Conservation (phyloP, 2,329 filamentous ascomycete genomes). For the Aspergillus unguis region DNA sequence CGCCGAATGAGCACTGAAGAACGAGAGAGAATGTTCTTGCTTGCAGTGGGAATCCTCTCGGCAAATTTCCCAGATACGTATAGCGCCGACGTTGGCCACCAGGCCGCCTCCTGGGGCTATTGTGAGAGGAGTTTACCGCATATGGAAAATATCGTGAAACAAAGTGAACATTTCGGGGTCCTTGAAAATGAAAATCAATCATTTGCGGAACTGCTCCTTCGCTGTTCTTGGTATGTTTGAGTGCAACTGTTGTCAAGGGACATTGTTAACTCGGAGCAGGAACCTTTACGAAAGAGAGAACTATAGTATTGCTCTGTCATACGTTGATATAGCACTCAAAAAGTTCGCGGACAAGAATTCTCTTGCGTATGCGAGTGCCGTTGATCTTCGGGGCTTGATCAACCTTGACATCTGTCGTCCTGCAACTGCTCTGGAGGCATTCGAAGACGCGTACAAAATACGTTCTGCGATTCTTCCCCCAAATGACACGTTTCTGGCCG, state of each 20-base stretch:
- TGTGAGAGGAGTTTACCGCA: slow-evolving; percentile 15
- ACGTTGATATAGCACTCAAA: slow-evolving; percentile 11
- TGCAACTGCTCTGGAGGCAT: slow-evolving; percentile 11
- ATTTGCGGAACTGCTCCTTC: neutral
- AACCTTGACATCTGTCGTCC: slow-evolving; percentile 16
- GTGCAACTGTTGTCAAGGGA: neutral
- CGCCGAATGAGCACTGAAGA: slow-evolving; percentile 10
- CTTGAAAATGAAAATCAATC: slow-evolving; percentile 1
- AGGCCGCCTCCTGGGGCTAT: slow-evolving; percentile 10
- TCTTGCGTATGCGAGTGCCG: slow-evolving; percentile 17
- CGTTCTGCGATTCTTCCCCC: slow-evolving; percentile 5
- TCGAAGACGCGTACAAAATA: slow-evolving; percentile 11
- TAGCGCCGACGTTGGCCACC: slow-evolving; percentile 11
- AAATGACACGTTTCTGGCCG: neutral
- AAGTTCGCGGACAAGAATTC: slow-evolving; percentile 9
- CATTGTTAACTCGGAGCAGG: slow-evolving; percentile 5
- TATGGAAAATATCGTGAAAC: slow-evolving; percentile 9
- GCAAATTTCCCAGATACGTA: slow-evolving; percentile 13
- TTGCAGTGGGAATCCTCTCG: slow-evolving; percentile 10
- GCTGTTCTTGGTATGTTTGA: slow-evolving; percentile 4
- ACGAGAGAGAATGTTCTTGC: slow-evolving; percentile 4
- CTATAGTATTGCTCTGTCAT: slow-evolving; percentile 14
- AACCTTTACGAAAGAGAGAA: slow-evolving; percentile 18
- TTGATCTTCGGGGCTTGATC: slow-evolving; percentile 17
- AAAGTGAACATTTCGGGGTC: slow-evolving; percentile 6